These are phyloP conservation scores for Mimosa bimucronata DNA, from an alignment of 306 rosid genomes.

Conservation along the genomic window DNA sequence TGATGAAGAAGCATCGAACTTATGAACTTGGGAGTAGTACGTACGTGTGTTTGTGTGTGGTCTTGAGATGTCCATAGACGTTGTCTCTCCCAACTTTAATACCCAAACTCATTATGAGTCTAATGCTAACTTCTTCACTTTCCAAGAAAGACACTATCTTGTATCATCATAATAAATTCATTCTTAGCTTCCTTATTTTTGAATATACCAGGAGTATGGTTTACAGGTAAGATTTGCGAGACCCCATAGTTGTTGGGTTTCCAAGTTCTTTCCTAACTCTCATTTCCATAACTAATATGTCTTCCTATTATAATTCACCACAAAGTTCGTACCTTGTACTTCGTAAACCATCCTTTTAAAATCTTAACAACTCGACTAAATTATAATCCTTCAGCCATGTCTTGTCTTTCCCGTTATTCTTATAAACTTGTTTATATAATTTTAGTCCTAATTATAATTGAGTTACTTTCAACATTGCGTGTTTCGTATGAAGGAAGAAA, in stretches of 20 bases:
- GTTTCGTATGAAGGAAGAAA: no score
- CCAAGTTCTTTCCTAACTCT: constrained; percentile 45
- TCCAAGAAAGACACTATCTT: constrained; percentile 52
- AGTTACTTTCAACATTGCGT: no score
- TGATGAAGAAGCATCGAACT: constrained; percentile 47
- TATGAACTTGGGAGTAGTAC: constrained; percentile 8
- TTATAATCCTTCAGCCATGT: neutral
- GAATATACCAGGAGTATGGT: constrained; percentile 26
- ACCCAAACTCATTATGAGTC: constrained; percentile 38
- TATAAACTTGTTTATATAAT: no score
- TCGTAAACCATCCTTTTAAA: neutral
- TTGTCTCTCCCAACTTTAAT: constrained; percentile 32
- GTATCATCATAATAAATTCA: neutral
- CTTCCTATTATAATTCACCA: neutral
- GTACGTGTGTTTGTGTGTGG: constrained; percentile 26
- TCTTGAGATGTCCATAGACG: constrained; percentile 38
- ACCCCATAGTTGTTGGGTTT: constrained; percentile 48
- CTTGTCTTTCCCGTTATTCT: neutral
- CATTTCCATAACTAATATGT: constrained; percentile 27
- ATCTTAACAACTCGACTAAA: neutral
- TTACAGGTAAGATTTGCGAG: constrained; percentile 53
- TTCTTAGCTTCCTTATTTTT: constrained; percentile 28
- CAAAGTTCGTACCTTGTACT: constrained; percentile 40
- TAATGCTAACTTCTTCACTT: constrained; percentile 38
- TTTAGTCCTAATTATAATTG: no score